Percentiles rank a stretch among this genome's conserved stretches.
Evolutionary conservation across 768 basidiomycete species (phyloP).

Genomic region (Mycena rosella): DNA sequence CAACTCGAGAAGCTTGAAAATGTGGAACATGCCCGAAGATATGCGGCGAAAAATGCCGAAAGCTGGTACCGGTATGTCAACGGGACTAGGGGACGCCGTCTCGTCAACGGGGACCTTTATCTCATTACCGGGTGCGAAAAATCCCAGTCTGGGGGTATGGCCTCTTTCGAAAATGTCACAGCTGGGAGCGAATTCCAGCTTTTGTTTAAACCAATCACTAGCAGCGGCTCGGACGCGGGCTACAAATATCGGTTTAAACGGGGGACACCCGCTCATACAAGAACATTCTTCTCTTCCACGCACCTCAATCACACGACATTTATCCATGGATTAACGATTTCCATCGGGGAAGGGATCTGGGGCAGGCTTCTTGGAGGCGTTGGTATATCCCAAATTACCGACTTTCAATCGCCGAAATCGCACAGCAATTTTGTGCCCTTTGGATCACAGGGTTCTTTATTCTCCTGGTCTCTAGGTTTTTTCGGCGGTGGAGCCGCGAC

Average conservation of each 20-base stretch:
- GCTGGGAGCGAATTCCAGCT: not conserved
- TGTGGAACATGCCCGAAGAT: not conserved
- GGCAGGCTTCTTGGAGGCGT: conserved; percentile 10
- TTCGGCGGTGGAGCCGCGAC: not conserved
- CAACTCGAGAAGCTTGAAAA: not conserved
- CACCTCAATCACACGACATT: not conserved
- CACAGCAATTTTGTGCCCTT: conserved; percentile 11
- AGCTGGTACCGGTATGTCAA: not conserved
- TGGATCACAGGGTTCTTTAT: not conserved
- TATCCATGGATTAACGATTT: not conserved
- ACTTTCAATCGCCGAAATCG: not conserved
- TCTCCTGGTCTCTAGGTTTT: conserved; percentile 11
- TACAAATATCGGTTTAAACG: not conserved
- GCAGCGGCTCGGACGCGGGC: not conserved
- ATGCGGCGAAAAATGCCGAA: not conserved
- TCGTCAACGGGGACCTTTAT: not conserved
- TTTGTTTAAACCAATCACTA: not conserved
- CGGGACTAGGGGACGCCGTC: not conserved
- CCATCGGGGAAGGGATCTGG: conserved; percentile 20
- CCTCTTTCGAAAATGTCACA: not conserved
- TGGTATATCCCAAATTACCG: not conserved
- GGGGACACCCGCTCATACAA: not conserved
- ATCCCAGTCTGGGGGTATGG: not conserved
- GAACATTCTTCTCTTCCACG: too few relatives aligned
- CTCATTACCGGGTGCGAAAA: not conserved